Conservation (phyloP, 495 filamentous ascomycete genomes). For the Podospora pseudopauciseta region DNA sequence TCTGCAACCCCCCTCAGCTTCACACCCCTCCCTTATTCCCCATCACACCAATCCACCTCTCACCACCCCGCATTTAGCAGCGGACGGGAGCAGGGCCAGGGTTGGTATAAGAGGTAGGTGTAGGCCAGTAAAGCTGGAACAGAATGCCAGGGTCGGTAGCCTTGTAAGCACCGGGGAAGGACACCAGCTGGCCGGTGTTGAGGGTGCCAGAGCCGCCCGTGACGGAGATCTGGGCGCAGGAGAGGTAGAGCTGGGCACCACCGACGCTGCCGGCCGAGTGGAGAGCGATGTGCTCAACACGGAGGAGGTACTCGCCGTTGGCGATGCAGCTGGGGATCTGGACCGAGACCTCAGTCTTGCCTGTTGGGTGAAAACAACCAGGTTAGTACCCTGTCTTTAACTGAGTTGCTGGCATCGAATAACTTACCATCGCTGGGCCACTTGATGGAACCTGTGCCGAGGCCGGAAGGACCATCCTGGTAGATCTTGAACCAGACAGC, state of each 20-base stretch:
- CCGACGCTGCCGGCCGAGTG: slow-evolving; percentile 42
- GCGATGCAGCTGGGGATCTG: slow-evolving; percentile 47
- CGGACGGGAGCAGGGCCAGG: slow-evolving; percentile 33
- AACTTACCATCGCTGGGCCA: slow-evolving; percentile 44
- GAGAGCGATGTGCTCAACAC: slow-evolving; percentile 56
- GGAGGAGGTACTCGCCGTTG: slow-evolving; percentile 56
- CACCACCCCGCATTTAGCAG: slow-evolving; percentile 19
- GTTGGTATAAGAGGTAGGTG: slow-evolving; percentile 34
- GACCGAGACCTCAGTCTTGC: slow-evolving; percentile 38
- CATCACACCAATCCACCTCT: not conserved
- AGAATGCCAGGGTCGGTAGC: slow-evolving; percentile 44
- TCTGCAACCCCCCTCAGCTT: no score
- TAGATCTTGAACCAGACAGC: slow-evolving; percentile 54
- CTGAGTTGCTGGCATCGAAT: not conserved
- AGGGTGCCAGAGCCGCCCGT: slow-evolving; percentile 38
- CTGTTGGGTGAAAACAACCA: slow-evolving; percentile 4
- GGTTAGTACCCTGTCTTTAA: not conserved
- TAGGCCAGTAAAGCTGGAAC: slow-evolving; percentile 45
- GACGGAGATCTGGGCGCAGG: slow-evolving; percentile 45
- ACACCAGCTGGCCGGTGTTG: slow-evolving; percentile 36
- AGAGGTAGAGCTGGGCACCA: slow-evolving; percentile 55
- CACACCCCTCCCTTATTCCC: not conserved
- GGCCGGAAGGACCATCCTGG: slow-evolving; percentile 39
- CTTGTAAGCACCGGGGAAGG: slow-evolving; percentile 46
- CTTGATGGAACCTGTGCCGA: slow-evolving; percentile 34